These are phyloP conservation scores for Lentinula aciculospora DNA, from an alignment of 768 basidiomycete species.

Conservation along the genomic window DNA sequence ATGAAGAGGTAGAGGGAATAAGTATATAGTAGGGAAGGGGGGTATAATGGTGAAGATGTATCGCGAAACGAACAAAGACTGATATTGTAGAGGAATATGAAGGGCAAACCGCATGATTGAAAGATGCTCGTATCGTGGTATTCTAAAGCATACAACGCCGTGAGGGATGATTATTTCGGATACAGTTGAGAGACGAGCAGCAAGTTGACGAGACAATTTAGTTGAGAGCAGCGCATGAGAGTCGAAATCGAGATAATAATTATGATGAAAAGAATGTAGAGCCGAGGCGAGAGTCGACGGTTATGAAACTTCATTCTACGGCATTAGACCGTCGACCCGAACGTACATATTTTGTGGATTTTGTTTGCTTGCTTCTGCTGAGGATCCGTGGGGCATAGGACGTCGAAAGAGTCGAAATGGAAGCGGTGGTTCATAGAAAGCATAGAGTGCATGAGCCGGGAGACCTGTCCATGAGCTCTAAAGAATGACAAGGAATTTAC, in stretches of 20 bases:
- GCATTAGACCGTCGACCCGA: not conserved
- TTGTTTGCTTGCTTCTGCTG: conserved; percentile 12
- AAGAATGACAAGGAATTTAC: conserved; percentile 5
- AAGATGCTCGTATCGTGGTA: conserved; percentile 28
- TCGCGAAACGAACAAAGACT: conserved; percentile 44
- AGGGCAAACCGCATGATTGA: conserved; percentile 25
- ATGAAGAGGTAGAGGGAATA: not conserved
- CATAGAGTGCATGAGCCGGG: conserved; percentile 8
- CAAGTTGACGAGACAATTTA: conserved; percentile 42
- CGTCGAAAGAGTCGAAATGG: not conserved
- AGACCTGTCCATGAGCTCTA: conserved; percentile 12
- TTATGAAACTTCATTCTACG: not conserved
- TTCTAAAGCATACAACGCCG: conserved; percentile 10
- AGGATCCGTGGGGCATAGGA: conserved; percentile 2
- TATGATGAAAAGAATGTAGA: conserved; percentile 12
- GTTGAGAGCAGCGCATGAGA: conserved; percentile 57
- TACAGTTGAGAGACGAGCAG: conserved; percentile 16
- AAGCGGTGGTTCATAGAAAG: not conserved
- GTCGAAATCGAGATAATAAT: conserved; percentile 30
- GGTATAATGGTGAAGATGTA: conserved; percentile 31
- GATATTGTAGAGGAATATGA: conserved; percentile 38
- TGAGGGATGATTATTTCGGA: conserved; percentile 4
- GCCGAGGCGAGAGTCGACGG: not conserved
- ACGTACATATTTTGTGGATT: conserved; percentile 8
- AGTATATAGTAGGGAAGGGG: conserved; percentile 9